Evolutionary conservation across 495 filamentous ascomycete genomes (phyloP).

Genomic region (Annulohypoxylon moriforme): DNA sequence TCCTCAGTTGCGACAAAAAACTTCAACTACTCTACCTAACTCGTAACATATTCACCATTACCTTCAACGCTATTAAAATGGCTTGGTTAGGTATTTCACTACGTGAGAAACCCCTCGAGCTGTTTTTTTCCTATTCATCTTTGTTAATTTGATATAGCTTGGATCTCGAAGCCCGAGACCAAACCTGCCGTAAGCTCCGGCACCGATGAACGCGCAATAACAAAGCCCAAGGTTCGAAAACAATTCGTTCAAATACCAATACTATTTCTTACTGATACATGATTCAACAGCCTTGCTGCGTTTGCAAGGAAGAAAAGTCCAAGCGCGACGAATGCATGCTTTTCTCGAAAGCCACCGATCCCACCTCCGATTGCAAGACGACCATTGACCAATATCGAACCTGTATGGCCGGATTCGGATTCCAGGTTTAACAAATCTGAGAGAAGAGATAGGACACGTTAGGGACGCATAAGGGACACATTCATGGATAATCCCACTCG

Average conservation of each 20-base stretch:
- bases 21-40: not conserved
- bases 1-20: constrained; percentile 12
- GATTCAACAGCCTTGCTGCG: constrained; percentile 86
- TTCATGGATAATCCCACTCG: not conserved
- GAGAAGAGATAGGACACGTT: not conserved
- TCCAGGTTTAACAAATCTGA: constrained; percentile 73
- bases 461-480: not conserved
- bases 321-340: constrained; percentile 98
- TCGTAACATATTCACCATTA: not conserved
- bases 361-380: constrained; percentile 80
- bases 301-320: constrained; percentile 95
- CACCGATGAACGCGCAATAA: constrained; percentile 37
- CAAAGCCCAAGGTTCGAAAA: constrained; percentile 59
- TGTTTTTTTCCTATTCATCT: not conserved
- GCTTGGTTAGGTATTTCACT: constrained; percentile 47
- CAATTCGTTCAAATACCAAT: not conserved
- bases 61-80: constrained; percentile 42
- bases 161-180: constrained; percentile 44
- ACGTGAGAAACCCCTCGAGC: constrained; percentile 45
- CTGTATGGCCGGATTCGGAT: constrained; percentile 95
- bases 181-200: constrained; percentile 39
- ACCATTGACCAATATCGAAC: constrained; percentile 85
- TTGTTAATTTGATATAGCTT: constrained; percentile 44
- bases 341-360: constrained; percentile 82
- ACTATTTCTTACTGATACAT: constrained; percentile 10